Conservation (phyloP, 1,139 yeast species). For the Ogataea hybrid region DNA sequence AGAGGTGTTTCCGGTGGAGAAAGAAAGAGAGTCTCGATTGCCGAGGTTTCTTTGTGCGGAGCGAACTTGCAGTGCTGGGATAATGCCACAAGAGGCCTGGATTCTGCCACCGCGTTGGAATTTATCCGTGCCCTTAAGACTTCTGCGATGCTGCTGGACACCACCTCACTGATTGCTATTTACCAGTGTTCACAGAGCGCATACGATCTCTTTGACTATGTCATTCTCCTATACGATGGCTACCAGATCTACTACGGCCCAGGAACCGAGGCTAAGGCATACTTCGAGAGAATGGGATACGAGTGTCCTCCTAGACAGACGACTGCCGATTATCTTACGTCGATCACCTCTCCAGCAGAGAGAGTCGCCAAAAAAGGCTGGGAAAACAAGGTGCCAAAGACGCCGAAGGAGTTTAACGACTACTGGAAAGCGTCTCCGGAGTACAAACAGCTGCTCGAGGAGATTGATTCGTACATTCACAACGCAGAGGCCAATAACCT, state of each 20-base stretch:
- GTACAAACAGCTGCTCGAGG: conserved; percentile 35
- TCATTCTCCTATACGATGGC: conserved; percentile 74
- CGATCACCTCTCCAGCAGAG: conserved; percentile 54
- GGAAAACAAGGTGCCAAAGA: conserved; percentile 64
- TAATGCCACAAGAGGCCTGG: conserved; percentile 76
- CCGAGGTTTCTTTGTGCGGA: conserved; percentile 61
- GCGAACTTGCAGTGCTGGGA: conserved; percentile 67
- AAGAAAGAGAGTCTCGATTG: conserved; percentile 47
- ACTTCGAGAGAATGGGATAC: conserved; percentile 68
- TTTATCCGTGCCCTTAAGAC: conserved; percentile 70
- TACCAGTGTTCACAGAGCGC: conserved; percentile 85
- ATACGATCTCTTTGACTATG: conserved; percentile 75
- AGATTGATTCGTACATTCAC: conserved; percentile 38
- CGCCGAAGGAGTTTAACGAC: conserved; percentile 64
- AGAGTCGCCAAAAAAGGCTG: conserved; percentile 47
- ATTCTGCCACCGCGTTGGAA: conserved; percentile 76
- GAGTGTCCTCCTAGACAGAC: conserved; percentile 58
- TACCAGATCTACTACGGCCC: conserved; percentile 76
- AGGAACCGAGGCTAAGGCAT: conserved; percentile 55
- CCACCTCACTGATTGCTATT: conserved; percentile 73
- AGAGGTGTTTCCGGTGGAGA: conserved; percentile 51
- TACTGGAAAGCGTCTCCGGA: conserved; percentile 65
- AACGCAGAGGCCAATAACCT: conserved; percentile 18
- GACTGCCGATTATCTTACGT: conserved; percentile 59
- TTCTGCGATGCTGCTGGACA: conserved; percentile 56